Evolutionary conservation across 2,329 filamentous ascomycete species (phyloP), one percentile per base, ranked within the genome.

Genomic region (Pyrenophora seminiperda): DNA sequence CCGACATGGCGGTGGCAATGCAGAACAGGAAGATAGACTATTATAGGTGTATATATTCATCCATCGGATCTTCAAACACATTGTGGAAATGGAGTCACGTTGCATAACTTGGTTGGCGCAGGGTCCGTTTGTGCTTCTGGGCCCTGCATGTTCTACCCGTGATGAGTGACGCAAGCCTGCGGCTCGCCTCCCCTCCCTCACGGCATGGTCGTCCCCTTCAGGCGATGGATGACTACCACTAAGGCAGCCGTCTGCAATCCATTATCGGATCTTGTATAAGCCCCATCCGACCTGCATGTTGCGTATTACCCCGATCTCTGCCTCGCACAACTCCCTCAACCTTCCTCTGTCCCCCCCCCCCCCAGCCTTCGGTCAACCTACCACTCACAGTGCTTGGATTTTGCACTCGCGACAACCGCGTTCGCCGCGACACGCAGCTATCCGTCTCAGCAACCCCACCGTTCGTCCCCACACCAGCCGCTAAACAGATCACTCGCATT

Each of bases 401-500:
- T 41, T 46, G n/a, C 42, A 41, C n/a, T 50, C 37, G 47, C 47
- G 36, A 50, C 37, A 60, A 53, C 54, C 58, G 58, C 58, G 50
- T 43, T 47, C 53, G 40, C 56, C 60, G 60, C 62, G 47, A 52
- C 51, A 61, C 40, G 41, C 62, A 53, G 29, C 20, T 36, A n/a
- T n/a, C n/a, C n/a, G n/a, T n/a, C 29, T 36, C 39, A 24, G 15
- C 37, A 20, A 38, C 54, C 50, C 53, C 53, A 56, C 54, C 45
- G 41, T 59, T 56, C 52, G 49, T 58, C 52, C 38, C 61, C 61
- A 45, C 61, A 48, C 29, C 40, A 31, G 38, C 47, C 50, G 53
- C 62, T 61, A 63, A 41, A 51, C 22, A 20, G 47, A 65, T 54
- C 59, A 62, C 53, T 61, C 50, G 61, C 57, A 60, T 54, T 46